These are phyloP conservation scores for Fusarium liriodendri DNA, from an alignment of 2,329 filamentous ascomycete genomes.

Conservation along the genomic window DNA sequence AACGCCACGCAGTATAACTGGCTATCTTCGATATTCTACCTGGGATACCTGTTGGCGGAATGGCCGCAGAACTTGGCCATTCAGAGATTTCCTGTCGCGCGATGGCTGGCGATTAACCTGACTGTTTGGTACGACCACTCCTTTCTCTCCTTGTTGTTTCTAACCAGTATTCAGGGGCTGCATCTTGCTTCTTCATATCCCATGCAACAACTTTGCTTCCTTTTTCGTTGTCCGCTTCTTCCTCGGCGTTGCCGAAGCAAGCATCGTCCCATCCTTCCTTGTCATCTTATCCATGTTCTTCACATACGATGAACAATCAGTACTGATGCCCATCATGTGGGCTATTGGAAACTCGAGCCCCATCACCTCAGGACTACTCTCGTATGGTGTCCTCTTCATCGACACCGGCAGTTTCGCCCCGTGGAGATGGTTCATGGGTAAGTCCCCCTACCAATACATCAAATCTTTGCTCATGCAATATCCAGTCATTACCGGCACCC, in stretches of 20 bases:
- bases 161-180: background rate
- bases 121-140: background rate
- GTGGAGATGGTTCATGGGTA: background rate
- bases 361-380: background rate
- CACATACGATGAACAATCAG: background rate
- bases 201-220: background rate
- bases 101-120: background rate
- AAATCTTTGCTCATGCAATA: background rate
- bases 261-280: background rate
- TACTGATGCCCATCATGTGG: background rate
- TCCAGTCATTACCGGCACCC: background rate
- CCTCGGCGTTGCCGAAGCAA: background rate
- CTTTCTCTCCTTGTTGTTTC: background rate
- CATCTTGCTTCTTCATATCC: background rate
- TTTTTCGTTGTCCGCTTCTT: conserved; percentile 2
- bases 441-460: background rate
- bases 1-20: background rate
- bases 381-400: background rate
- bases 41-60: background rate
- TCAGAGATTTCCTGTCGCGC: background rate
- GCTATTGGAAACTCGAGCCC: background rate
- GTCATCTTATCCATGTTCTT: conserved; percentile 5
- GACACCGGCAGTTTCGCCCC: background rate
- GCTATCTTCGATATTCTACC: background rate
- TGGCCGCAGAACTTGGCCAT: background rate